These are phyloP conservation scores for Willaertia magna DNA, from an alignment of 208 protist species.

Conservation along the genomic window DNA sequence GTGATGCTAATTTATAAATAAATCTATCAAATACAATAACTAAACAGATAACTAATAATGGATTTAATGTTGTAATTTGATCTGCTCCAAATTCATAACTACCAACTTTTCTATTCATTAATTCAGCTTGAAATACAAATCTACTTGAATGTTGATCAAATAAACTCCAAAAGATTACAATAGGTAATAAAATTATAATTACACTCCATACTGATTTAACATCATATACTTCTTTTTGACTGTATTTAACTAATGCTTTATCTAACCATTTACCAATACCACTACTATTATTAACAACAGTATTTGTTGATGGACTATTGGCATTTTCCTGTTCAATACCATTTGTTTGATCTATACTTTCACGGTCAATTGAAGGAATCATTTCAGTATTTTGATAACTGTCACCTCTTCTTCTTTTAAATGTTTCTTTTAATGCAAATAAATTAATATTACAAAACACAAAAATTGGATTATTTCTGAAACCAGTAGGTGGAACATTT, in stretches of 20 bases:
- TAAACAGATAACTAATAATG: constrained; percentile 35
- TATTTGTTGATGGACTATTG: too few species aligned
- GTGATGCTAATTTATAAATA: constrained; percentile 23
- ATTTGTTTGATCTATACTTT: too few species aligned
- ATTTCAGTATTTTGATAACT: not conserved
- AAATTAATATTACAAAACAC: not conserved
- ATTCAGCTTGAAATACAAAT: constrained; percentile 17
- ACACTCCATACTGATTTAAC: not conserved
- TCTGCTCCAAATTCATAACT: constrained; percentile 22
- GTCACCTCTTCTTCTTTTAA: not conserved
- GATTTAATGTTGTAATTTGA: constrained; percentile 35
- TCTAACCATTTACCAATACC: too few species aligned
- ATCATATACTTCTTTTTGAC: not conserved
- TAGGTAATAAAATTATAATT: not conserved
- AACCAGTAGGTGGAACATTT: constrained; percentile 15
- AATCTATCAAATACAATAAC: constrained; percentile 34
- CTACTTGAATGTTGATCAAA: not conserved
- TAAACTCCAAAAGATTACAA: not conserved
- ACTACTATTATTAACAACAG: too few species aligned
- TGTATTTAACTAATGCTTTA: not conserved
- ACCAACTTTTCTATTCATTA: constrained; percentile 31
- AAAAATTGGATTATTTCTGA: not conserved
- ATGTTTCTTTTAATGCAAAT: constrained; percentile 9
- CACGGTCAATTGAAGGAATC: not conserved
- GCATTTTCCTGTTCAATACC: too few species aligned